Evolutionary conservation across 371 early-diverging fungal species (phyloP), one percentile per base, ranked within the genome.

Genomic region (Rhizopus delemar): DNA sequence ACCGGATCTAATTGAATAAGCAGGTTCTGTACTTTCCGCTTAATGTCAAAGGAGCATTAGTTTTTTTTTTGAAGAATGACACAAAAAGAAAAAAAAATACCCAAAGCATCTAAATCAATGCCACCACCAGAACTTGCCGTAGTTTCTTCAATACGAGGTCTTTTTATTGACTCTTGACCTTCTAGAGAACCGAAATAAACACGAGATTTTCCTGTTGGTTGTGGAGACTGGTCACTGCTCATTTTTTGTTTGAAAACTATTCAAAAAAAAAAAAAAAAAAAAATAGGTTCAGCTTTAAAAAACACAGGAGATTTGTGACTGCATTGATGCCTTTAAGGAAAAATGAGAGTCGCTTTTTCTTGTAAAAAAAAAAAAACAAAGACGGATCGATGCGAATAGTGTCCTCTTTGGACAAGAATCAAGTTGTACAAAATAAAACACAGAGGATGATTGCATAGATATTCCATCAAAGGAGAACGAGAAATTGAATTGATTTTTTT

Each of bases 181-280:
- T 79, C 80, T 31, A 79, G 48, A 8, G 80, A 74, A 15, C 80
- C 80, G 34, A 79, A 79, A 65, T 79, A 71, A 16, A 79, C 68
- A 46, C 80, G 74, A 39, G 73, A 59, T 57, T 78, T 78, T 7
- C 69, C 67, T 35, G 61, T 61, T 35, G 69, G 46, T 62, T 69
- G 70, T 5, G 61, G 63, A 11, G 62, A 64, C 4, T 43, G 65
- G 45, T 62, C 65, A 45, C 59, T 58, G 33, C 58, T 59, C 69
- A 69, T 69, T 16, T 54, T 46, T 51, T 43, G 22, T 22, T 22
- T 22, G 22, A 6, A 43, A 43, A 11, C n/a, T 43, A 15, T 15
- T 43, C 5, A 6, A 43, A 15, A 43, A 43, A 15, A 43, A 15
- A 13, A 41, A 41, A n/a, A 41, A 43, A n/a, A 43, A 43, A 43